These are phyloP conservation scores for Pyronema domesticum DNA, from an alignment of 495 filamentous ascomycete species.

Conservation along the genomic window DNA sequence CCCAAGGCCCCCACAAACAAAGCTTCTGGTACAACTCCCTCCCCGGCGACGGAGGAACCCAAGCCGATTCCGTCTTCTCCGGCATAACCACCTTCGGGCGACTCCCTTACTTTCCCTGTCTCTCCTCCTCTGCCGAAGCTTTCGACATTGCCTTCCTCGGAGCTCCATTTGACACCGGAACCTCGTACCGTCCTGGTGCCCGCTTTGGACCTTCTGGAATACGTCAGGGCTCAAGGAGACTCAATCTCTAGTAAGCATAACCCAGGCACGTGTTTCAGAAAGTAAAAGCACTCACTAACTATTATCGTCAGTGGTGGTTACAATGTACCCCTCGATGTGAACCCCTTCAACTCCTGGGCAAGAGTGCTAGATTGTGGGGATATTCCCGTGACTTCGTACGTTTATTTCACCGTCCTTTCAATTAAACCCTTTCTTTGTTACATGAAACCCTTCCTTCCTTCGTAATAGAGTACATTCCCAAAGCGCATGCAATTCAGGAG, in stretches of 20 bases:
- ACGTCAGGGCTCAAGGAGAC: slow-evolving; percentile 46
- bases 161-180: slow-evolving; percentile 42
- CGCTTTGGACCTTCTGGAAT: slow-evolving; percentile 71
- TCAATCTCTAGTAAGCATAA: slow-evolving; percentile 25
- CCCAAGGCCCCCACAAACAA: slow-evolving; percentile 30
- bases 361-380: slow-evolving; percentile 61
- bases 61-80: slow-evolving; percentile 57
- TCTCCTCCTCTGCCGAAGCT: slow-evolving; percentile 45
- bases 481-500: no score
- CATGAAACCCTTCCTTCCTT: neutral
- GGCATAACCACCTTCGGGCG: slow-evolving; percentile 64
- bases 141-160: slow-evolving; percentile 68
- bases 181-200: slow-evolving; percentile 63
- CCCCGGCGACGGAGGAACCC: slow-evolving; percentile 40
- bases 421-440: neutral
- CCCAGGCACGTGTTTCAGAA: neutral
- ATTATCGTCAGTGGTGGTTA: slow-evolving; percentile 26
- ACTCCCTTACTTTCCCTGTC: slow-evolving; percentile 59
- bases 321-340: slow-evolving; percentile 31
- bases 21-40: slow-evolving; percentile 38
- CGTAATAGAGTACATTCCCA: no score
- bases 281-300: neutral
- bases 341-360: slow-evolving; percentile 48
- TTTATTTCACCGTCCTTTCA: neutral
- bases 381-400: slow-evolving; percentile 46